Conservation (phyloP, 1,284 basidiomycete species). For the Ganoderma sinense region DNA sequence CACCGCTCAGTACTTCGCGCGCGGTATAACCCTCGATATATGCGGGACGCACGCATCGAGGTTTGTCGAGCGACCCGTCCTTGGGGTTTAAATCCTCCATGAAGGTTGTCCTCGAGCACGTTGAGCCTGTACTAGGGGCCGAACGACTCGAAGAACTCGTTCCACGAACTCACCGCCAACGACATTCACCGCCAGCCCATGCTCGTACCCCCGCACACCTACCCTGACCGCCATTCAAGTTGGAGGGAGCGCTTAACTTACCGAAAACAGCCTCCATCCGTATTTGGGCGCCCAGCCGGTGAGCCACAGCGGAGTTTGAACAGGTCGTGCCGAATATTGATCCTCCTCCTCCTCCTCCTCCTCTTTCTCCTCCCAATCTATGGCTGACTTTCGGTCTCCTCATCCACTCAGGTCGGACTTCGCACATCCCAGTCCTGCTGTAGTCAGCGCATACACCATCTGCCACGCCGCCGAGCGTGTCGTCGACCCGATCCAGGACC, state of each 20-base stretch:
- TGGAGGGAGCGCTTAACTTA: too few relatives aligned
- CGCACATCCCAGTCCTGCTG: neutral
- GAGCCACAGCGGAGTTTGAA: too few relatives aligned
- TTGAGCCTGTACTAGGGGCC: constrained; percentile 95
- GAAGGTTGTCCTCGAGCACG: constrained; percentile 91
- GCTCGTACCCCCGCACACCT: too few relatives aligned
- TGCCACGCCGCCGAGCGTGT: neutral
- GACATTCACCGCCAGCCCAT: too few relatives aligned
- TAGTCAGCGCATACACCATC: neutral
- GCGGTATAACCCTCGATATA: too few relatives aligned
- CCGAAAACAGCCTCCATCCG: too few relatives aligned
- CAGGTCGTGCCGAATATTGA: too few relatives aligned
- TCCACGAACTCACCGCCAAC: too few relatives aligned
- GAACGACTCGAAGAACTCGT: constrained; percentile 98
- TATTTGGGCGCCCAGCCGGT: too few relatives aligned
- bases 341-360: too few relatives aligned
- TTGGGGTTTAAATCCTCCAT: constrained; percentile 92
- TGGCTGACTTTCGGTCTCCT: neutral
- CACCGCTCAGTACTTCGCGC: neutral
- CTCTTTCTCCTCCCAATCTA: too few relatives aligned
- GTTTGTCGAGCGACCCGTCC: constrained; percentile 83
- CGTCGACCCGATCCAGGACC: neutral
- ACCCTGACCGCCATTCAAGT: too few relatives aligned
- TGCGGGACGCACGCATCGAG: constrained; percentile 61
- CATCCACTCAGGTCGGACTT: neutral